phyloP scores from a whole-genome alignment of 768 basidiomycete species.

The Leucosporidium scottii region DNA sequence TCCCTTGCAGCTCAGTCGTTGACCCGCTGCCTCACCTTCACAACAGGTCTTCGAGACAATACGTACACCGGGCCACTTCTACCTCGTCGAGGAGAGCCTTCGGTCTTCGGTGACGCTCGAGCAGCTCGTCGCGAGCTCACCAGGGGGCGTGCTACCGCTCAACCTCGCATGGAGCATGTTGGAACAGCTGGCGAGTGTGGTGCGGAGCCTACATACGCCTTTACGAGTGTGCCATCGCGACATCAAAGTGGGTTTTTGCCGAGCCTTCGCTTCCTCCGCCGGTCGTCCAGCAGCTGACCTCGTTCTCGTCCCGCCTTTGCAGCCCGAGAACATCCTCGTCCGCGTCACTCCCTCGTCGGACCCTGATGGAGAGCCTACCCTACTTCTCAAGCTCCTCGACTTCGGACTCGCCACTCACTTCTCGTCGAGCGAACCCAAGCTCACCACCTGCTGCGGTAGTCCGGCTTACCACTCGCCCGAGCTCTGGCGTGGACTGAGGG shows the following conservation, averaged over 20 bases:
- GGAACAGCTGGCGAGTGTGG: conserved; percentile 44
- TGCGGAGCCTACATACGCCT: conserved; percentile 42
- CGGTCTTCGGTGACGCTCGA: conserved; percentile 41
- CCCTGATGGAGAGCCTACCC: background rate
- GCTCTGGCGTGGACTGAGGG: conserved; percentile 42
- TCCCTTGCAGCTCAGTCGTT: background rate
- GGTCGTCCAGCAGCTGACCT: background rate
- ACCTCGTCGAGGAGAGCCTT: conserved; percentile 42
- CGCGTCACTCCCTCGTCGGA: conserved; percentile 7
- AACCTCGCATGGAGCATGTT: conserved; percentile 38
- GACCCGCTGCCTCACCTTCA: background rate
- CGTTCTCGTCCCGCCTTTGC: background rate
- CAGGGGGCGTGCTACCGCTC: conserved; percentile 10
- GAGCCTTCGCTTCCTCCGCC: background rate
- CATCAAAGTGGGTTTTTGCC: conserved; percentile 33
- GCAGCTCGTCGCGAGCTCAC: conserved; percentile 36
- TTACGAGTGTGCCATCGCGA: conserved; percentile 37
- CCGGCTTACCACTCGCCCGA: conserved; percentile 44
- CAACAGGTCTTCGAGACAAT: conserved; percentile 43
- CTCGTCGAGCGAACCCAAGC: conserved; percentile 41
- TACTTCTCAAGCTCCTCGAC: conserved; percentile 43
- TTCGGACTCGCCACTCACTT: conserved; percentile 47
- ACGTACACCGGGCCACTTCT: conserved; percentile 45
- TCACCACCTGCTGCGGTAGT: conserved; percentile 47
- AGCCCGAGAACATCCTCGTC: conserved; percentile 39